Percentiles rank a stretch among this genome's conserved stretches.
Conservation (phyloP, 768 basidiomycete species). For the Cubamyces lactineus region DNA sequence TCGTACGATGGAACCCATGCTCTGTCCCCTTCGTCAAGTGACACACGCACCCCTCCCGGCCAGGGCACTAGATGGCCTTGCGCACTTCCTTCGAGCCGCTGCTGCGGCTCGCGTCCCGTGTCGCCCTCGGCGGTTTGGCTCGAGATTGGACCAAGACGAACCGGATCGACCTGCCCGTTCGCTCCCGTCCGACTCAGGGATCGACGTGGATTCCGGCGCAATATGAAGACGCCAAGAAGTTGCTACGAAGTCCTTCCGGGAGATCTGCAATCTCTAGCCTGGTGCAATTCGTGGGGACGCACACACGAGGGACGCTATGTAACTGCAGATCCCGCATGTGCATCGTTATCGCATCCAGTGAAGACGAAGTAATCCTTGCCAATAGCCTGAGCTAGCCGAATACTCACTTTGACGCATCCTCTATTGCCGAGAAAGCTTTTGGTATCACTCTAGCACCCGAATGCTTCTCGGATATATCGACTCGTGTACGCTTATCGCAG, state of each 20-base stretch:
- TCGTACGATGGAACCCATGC: neutral
- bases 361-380: no score
- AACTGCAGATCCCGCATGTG: neutral
- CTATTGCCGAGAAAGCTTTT: no score
- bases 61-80: neutral
- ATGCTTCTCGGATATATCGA: neutral
- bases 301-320: neutral
- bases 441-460: neutral
- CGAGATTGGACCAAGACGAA: no score
- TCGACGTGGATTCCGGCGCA: neutral
- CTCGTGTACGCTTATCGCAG: neutral
- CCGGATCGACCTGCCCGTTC: neutral
- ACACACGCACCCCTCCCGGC: neutral
- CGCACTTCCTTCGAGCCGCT: neutral
- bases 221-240: neutral
- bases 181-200: neutral
- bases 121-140: no score
- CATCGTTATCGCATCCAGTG: no score
- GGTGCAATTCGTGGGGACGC: neutral
- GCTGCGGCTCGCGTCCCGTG: no score
- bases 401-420: no score
- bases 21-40: constrained; percentile 11
- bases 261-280: constrained; percentile 3
- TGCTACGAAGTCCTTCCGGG: neutral
- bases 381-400: no score